These are phyloP conservation scores for Vigna trinervia DNA, from an alignment of 306 rosid species.

Conservation along the genomic window DNA sequence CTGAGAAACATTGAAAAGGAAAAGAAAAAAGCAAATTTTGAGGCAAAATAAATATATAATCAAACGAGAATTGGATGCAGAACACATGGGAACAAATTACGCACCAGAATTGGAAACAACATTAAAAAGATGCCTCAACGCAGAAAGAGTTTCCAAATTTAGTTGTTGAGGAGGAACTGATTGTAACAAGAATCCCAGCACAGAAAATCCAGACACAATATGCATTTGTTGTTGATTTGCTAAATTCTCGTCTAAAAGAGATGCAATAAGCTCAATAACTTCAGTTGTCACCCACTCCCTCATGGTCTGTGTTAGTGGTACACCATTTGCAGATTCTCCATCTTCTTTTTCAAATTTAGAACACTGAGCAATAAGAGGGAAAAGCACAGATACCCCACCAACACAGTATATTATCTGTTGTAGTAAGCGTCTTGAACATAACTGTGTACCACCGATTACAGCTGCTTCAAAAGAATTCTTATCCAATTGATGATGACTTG, in stretches of 20 bases:
- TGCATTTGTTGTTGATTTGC: constrained; percentile 98
- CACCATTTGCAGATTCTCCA: constrained; percentile 51
- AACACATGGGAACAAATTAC: constrained; percentile 34
- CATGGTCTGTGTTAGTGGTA: constrained; percentile 48
- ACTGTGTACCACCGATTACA: constrained; percentile 85
- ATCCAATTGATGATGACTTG: constrained; percentile 66
- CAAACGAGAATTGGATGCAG: constrained; percentile 33
- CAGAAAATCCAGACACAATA: constrained; percentile 93
- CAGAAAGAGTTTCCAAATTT: constrained; percentile 82
- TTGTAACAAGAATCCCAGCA: constrained; percentile 92
- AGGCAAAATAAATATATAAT: constrained; percentile 30
- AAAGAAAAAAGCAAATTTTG: constrained; percentile 30
- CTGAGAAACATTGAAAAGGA: constrained; percentile 49
- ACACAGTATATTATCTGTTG: constrained; percentile 96
- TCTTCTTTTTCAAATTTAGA: constrained; percentile 67
- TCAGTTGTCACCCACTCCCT: constrained; percentile 75
- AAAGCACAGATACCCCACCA: constrained; percentile 95
- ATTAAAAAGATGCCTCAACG: constrained; percentile 82
- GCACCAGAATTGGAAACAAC: constrained; percentile 84
- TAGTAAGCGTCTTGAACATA: constrained; percentile 90
- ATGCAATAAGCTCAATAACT: constrained; percentile 90
- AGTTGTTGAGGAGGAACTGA: constrained; percentile 86
- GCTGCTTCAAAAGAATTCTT: constrained; percentile 82
- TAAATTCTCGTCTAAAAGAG: constrained; percentile 87
- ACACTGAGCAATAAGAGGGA: constrained; percentile 85